Evolutionary conservation across 2,329 filamentous ascomycete species (phyloP).

Genomic region (Aspergillus fructus): DNA sequence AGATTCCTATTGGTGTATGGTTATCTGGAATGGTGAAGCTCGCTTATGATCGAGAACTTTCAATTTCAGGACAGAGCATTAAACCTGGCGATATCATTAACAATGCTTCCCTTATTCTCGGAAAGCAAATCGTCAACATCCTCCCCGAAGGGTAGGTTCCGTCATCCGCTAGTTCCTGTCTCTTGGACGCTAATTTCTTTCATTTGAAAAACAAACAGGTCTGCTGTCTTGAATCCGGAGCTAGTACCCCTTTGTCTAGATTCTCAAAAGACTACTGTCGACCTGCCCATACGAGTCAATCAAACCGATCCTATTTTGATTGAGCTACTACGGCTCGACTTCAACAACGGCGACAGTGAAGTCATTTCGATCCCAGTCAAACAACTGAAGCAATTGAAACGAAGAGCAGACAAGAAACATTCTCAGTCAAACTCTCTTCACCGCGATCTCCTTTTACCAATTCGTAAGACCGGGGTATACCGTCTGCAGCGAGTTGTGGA

Average conservation of each 20-base stretch:
- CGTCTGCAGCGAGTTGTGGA: constrained; percentile 82
- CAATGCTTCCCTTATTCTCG: constrained; percentile 89
- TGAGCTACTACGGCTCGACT: constrained; percentile 82
- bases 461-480: constrained; percentile 88
- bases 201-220: constrained; percentile 47
- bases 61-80: constrained; percentile 89
- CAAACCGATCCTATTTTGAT: constrained; percentile 86
- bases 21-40: constrained; percentile 72
- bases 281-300: constrained; percentile 87
- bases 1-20: constrained; percentile 74
- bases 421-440: constrained; percentile 54
- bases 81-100: constrained; percentile 84
- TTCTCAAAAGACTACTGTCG: constrained; percentile 57
- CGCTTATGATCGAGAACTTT: constrained; percentile 87
- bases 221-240: constrained; percentile 83
- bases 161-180: neutral
- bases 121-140: constrained; percentile 96
- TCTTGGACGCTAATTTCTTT: constrained; percentile 25
- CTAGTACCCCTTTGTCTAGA: constrained; percentile 79
- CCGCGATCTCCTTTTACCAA: constrained; percentile 67
- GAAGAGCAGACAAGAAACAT: constrained; percentile 62
- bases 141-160: constrained; percentile 76
- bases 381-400: constrained; percentile 74
- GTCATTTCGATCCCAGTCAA: constrained; percentile 71
- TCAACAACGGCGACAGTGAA: constrained; percentile 78